Conservation (phyloP, 768 basidiomycete species). For the Macrolepiota albuminosa region DNA sequence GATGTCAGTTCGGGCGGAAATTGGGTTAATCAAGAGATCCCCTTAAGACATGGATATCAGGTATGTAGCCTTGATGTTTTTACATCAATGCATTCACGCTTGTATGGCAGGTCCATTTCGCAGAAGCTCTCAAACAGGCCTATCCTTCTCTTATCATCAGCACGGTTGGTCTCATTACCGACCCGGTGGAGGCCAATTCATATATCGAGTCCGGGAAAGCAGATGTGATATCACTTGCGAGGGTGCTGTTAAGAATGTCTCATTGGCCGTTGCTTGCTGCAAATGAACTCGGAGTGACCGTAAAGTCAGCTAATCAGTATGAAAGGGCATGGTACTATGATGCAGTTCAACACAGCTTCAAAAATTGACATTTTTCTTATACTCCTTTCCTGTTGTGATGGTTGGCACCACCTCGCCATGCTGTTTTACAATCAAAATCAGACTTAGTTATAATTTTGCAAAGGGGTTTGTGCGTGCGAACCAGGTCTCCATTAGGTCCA, state of each 20-base stretch:
- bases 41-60: conserved; percentile 56
- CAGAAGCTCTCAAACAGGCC: conserved; percentile 58
- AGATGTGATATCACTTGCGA: conserved; percentile 63
- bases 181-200: conserved; percentile 46
- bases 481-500: too few relatives aligned
- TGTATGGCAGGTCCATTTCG: conserved; percentile 53
- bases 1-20: conserved; percentile 70
- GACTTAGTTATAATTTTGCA: too few relatives aligned
- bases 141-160: conserved; percentile 52
- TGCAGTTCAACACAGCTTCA: too few relatives aligned
- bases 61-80: conserved; percentile 21
- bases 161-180: conserved; percentile 70
- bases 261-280: conserved; percentile 65
- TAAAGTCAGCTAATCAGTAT: conserved; percentile 73
- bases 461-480: too few relatives aligned
- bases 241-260: conserved; percentile 62
- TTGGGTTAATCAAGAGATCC: conserved; percentile 55
- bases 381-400: too few relatives aligned
- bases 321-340: conserved; percentile 46
- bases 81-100: not conserved
- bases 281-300: conserved; percentile 51
- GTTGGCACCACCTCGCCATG: too few relatives aligned
- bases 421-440: too few relatives aligned
- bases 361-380: too few relatives aligned
- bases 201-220: conserved; percentile 63